phyloP scores from a whole-genome alignment of 1,139 yeast genomes.

The Scheffersomyces stambukii region DNA sequence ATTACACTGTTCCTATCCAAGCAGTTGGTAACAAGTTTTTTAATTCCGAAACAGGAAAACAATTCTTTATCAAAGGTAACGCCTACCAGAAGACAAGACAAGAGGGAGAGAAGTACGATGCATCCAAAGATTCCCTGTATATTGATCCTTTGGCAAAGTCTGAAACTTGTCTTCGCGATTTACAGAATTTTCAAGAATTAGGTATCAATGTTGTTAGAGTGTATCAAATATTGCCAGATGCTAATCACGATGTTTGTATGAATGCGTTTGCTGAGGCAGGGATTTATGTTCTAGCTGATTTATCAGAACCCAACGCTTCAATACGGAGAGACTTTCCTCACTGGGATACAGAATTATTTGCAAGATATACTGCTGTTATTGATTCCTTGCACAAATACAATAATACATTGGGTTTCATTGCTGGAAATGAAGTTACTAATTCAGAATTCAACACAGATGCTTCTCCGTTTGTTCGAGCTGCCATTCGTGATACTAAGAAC shows the following conservation, averaged over 20 bases:
- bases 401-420: slow-evolving; percentile 54
- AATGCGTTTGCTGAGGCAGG: slow-evolving; percentile 48
- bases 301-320: slow-evolving; percentile 51
- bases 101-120: slow-evolving; percentile 22
- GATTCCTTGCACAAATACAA: slow-evolving; percentile 46
- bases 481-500: slow-evolving; percentile 52
- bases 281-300: slow-evolving; percentile 52
- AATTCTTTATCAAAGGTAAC: slow-evolving; percentile 55
- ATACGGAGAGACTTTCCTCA: slow-evolving; percentile 46
- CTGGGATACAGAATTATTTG: slow-evolving; percentile 39
- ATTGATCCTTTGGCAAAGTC: slow-evolving; percentile 52
- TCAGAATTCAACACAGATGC: slow-evolving; percentile 45
- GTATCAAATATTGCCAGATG: slow-evolving; percentile 48
- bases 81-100: slow-evolving; percentile 52
- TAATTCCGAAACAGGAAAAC: slow-evolving; percentile 33
- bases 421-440: slow-evolving; percentile 60
- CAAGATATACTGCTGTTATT: slow-evolving; percentile 44
- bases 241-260: slow-evolving; percentile 55
- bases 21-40: slow-evolving; percentile 48
- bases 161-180: slow-evolving; percentile 46
- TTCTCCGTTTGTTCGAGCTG: slow-evolving; percentile 60
- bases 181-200: slow-evolving; percentile 41
- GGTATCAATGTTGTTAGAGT: slow-evolving; percentile 54
- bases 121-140: slow-evolving; percentile 27
- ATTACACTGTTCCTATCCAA: too few relatives aligned